Conservation (phyloP, 768 basidiomycete genomes). For the Suillus subalutaceus region DNA sequence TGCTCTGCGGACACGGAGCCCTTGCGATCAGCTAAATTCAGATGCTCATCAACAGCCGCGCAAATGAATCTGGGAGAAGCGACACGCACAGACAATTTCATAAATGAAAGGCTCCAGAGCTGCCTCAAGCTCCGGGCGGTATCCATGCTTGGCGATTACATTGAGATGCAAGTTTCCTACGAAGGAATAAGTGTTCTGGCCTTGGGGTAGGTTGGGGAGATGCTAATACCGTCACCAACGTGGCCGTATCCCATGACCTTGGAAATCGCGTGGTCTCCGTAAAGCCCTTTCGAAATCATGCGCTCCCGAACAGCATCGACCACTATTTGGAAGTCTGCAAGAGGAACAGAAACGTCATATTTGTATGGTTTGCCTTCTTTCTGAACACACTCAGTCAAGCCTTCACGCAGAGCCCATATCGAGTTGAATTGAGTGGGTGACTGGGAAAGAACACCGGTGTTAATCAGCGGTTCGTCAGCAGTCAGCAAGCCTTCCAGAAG, state of each 20-base stretch:
- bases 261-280: conserved; percentile 75
- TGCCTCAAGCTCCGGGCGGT: conserved; percentile 79
- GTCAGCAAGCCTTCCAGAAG: conserved; percentile 80
- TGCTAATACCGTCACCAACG: conserved; percentile 84
- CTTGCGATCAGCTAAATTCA: conserved; percentile 60
- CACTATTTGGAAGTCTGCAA: conserved; percentile 82
- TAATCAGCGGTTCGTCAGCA: conserved; percentile 74
- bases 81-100: conserved; percentile 76
- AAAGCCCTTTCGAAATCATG: conserved; percentile 66
- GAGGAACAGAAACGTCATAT: conserved; percentile 92
- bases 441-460: conserved; percentile 90
- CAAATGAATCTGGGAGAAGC: not conserved
- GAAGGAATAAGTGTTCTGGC: not conserved
- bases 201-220: conserved; percentile 9
- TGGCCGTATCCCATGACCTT: conserved; percentile 94
- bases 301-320: conserved; percentile 81
- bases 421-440: conserved; percentile 87
- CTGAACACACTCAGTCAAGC: conserved; percentile 87
- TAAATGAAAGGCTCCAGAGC: conserved; percentile 95
- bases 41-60: conserved; percentile 7
- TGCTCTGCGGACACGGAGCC: conserved; percentile 98
- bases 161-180: conserved; percentile 94
- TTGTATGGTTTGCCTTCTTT: conserved; percentile 97
- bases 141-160: conserved; percentile 73
- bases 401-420: conserved; percentile 91